Conservation (phyloP, 129 eudicot genomes). For the Escallonia rubra region DNA sequence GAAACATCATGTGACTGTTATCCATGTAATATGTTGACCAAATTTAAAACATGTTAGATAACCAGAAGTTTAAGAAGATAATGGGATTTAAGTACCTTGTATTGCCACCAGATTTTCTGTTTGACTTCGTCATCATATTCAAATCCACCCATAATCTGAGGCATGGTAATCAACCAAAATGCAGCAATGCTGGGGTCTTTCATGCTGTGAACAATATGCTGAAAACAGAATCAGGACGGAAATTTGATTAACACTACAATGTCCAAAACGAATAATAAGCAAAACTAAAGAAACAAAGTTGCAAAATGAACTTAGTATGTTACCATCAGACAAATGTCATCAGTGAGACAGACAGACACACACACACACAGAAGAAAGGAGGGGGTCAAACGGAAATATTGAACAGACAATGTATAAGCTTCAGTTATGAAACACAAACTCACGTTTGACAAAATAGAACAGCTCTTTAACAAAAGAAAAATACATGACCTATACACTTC, state of each 20-base stretch:
- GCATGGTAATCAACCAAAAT: constrained; percentile 89
- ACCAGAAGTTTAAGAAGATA: not conserved
- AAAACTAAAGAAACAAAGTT: not conserved
- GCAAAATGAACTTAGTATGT: not conserved
- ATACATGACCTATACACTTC: no score
- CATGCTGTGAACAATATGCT: constrained; percentile 88
- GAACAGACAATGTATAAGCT: no score
- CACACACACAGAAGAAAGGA: no score
- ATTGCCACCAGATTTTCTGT: constrained; percentile 96
- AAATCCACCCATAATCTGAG: constrained; percentile 89
- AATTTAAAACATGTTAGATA: not conserved
- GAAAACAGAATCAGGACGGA: constrained; percentile 12
- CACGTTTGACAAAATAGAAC: no score
- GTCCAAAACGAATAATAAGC: not conserved
- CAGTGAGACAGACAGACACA: no score
- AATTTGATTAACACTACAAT: not conserved
- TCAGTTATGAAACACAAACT: no score
- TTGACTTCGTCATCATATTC: constrained; percentile 85
- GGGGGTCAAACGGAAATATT: no score
- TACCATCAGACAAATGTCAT: not conserved
- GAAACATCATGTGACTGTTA: not conserved
- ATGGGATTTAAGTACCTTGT: constrained; percentile 49
- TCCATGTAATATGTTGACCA: not conserved
- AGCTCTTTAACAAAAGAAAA: no score
- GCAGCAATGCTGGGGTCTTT: constrained; percentile 98